These are phyloP conservation scores for Fusarium sp. DNA, from an alignment of 2,329 filamentous ascomycete species.

Conservation along the genomic window DNA sequence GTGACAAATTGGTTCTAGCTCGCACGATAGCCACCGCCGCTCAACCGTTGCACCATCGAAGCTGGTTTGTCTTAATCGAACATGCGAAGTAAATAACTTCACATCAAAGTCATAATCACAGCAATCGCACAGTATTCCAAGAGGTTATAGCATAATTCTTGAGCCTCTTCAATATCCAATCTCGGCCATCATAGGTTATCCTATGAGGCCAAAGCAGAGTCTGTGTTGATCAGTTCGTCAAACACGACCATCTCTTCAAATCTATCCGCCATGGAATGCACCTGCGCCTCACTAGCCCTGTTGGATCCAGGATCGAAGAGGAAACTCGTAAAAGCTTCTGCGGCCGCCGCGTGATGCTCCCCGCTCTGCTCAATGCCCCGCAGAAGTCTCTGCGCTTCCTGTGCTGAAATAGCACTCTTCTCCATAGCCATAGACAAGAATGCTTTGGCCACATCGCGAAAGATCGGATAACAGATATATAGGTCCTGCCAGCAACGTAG, in stretches of 20 bases:
- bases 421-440: background rate
- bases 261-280: background rate
- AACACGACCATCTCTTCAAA: background rate
- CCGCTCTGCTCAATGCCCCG: background rate
- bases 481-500: background rate
- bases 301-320: background rate
- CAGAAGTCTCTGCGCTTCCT: background rate
- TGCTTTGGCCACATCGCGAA: background rate
- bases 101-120: background rate
- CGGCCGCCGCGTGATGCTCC: background rate
- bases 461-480: background rate
- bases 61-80: background rate
- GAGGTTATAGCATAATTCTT: rapidly evolving
- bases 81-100: background rate
- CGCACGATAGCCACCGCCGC: background rate
- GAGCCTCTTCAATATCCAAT: background rate
- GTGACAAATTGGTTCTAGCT: background rate
- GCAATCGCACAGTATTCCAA: background rate
- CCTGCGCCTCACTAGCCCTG: background rate
- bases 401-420: background rate
- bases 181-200: background rate
- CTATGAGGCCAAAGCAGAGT: background rate
- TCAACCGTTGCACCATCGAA: background rate
- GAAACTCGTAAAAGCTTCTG: background rate
- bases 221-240: background rate